Base-by-base conservation (phyloP, 2,329 filamentous ascomycete species). In the Capronia epimyces region DNA sequence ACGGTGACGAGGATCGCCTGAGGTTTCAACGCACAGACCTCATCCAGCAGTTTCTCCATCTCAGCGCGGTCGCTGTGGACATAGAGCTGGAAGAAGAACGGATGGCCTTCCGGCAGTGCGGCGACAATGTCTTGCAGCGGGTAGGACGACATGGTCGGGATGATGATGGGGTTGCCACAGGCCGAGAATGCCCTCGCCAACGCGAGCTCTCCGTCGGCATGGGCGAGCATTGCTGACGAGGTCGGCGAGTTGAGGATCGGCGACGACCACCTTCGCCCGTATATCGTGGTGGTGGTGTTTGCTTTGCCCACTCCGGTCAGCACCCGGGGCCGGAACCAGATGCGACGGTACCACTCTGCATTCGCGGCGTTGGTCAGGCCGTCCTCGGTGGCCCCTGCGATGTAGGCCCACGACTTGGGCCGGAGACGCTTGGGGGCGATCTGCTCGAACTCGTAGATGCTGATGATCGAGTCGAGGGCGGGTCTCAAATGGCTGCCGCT, bases 51-150 rank as follows among this genome's bases (percentile, higher is more conserved):
- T 1, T 66, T 66, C 54, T 75, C 74, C 13, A 77, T 77, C 50
- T 78, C 76, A 7, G 62, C 49, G 0, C 78, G 70, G 54, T 81
- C 70, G 58, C 76, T 77, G 64, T 82, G 75, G 44, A 83, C 77
- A 59, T 84, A 84, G 4, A 84, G 69, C 62, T 83, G 80, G 61
- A 82, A 81, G 46, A 61, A 59, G 39, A 56, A 52, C 9, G 57
- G 59, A 46, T 59, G 50, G 21, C 37, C 25, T 20, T 31, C 16
- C 3, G 51, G 52, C 3, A 54, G 18, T 8, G 49, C 65, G 16
- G 63, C 65, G 22, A 72, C 66, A 24, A 84, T 76, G 48, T 82
- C 79, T 1, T 71, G 63, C 31, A 82, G 68, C 0, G 80, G 73
- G 57, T 75, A 83, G 0, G 78, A 80, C 1, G 81, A 79, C 43